Evolutionary conservation across 2,329 filamentous ascomycete genomes (phyloP), one percentile per base, ranked within the genome.

Genomic region (Penicillium oxalicum): DNA sequence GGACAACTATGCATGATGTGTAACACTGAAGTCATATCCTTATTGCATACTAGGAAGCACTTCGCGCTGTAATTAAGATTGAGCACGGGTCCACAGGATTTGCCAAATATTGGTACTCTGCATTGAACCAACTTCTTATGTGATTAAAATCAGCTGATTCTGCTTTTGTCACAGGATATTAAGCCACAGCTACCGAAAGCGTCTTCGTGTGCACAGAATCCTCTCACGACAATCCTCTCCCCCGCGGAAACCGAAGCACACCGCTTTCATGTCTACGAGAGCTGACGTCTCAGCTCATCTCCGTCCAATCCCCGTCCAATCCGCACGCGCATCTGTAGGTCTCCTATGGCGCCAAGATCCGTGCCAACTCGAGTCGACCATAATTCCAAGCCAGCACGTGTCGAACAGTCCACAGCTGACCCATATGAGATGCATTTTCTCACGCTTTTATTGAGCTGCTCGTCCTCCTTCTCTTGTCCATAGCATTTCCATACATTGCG

Each of bases 361-460:
- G 42, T 25, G 26, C 34, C 1, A 36, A 26, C 11, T 33, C 32
- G 12, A 36, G 26, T 37, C 33, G 25, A 37, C 37, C 33, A 13
- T 25, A 44, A 28, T 44, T 32, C 25, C 9, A 34, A 44, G 26
- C 42, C 33, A 37, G 24, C 9, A 32, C 28, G 41, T 25, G n/a
- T 34, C 24, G 42, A 11, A 18, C 34, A 9, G 32, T 29, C n/a
- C 40, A 26, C 37, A 13, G 42, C 42, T 44, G 24, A 9, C 34
- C 24, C 24, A 28, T 26, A 44, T 44, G 34, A 12, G 42, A n/a
- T 43, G 9, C 34, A 39, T 45, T 33, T 18, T 39, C 44, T 28
- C 43, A 45, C 40, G 40, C 45, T 39, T 42, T 41, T 7, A 9
- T 25, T 33, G 27, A 33, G 27, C 40, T 41, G 40, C 13, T 41